Base-by-base conservation (phyloP, 169 alveolate species). In the Blepharisma undulans region DNA sequence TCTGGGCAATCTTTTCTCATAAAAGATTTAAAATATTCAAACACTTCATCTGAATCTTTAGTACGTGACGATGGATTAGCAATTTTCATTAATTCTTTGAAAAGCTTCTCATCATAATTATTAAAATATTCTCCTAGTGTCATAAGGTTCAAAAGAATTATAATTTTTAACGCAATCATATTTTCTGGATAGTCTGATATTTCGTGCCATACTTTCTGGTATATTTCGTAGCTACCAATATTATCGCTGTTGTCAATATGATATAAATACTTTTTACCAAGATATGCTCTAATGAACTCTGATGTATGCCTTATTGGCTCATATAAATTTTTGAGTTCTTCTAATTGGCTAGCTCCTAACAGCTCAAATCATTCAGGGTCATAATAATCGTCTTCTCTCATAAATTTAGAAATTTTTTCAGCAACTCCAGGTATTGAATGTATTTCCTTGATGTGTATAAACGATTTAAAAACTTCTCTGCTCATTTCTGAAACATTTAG, bases 211-310 rank as follows among this genome's bases (percentile, higher is more conserved):
- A 91, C 87, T 61, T 18, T 72, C n/a, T 66, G 59, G 22, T 88
- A 76, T 27, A 80, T 33, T 19, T 77, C 89, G 22, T 66, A 27
- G 36, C 74, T 92, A n/a, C 80, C 60, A 29, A 60, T 86, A 61
- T 79, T 19, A 30, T 84, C 74, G 6, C 18, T 82, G 12, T 33
- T 16, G 77, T 87, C 84, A 0, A 88, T 79, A 80, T 92, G 78
- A 72, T 78, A 48, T 18, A 48, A 48, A 48, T 48, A 88, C 33
- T 80, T 77, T 82, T 92, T 92, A 61, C 33, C 84, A 71, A 92
- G 60, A 33, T 29, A 61, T 6, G 36, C 88, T 88, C 92, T 88
- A 32, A 80, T 71, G 76, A 77, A 88, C 36, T 72, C 72, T 19
- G 74, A 27, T 12, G 87, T 90, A 6, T 84, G n/a, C 7, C 29